phyloP scores from a whole-genome alignment of 495 filamentous ascomycete species.

The Xylaria nigripes region DNA sequence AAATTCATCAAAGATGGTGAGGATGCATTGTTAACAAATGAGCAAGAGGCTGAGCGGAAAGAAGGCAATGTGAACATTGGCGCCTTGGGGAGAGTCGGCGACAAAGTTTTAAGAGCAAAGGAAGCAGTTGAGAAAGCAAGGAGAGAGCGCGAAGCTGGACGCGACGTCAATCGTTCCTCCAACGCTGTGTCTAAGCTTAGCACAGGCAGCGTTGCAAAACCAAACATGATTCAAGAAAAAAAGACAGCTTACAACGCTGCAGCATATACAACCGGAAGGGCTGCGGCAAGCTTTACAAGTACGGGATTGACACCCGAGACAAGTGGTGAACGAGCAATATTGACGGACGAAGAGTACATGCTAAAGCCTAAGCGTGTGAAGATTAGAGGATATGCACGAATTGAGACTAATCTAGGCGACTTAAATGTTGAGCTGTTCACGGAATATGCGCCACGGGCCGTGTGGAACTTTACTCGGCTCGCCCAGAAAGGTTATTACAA shows the following conservation, averaged over 20 bases:
- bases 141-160: slow-evolving; percentile 38
- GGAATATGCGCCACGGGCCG: slow-evolving; percentile 81
- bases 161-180: slow-evolving; percentile 42
- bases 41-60: slow-evolving; percentile 44
- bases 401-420: slow-evolving; percentile 75
- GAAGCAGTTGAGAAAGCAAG: slow-evolving; percentile 81
- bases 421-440: slow-evolving; percentile 86
- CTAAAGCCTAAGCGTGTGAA: slow-evolving; percentile 81
- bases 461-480: slow-evolving; percentile 93
- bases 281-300: slow-evolving; percentile 89
- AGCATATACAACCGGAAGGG: slow-evolving; percentile 79
- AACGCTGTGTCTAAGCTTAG: slow-evolving; percentile 38
- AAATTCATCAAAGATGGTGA: slow-evolving; percentile 83
- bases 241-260: slow-evolving; percentile 74
- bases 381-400: slow-evolving; percentile 77
- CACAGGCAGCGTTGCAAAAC: slow-evolving; percentile 21
- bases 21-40: slow-evolving; percentile 50
- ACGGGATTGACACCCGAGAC: slow-evolving; percentile 92
- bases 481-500: slow-evolving; percentile 86
- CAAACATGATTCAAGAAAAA: slow-evolving; percentile 38
- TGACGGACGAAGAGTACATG: slow-evolving; percentile 94
- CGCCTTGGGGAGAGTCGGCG: slow-evolving; percentile 67
- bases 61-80: slow-evolving; percentile 64
- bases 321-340: slow-evolving; percentile 68
- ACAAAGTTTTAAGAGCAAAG: slow-evolving; percentile 86